Evolutionary conservation across 2,329 filamentous ascomycete genomes (phyloP), one percentile per base, ranked within the genome.

Genomic region (Botrytis hyacinthi): DNA sequence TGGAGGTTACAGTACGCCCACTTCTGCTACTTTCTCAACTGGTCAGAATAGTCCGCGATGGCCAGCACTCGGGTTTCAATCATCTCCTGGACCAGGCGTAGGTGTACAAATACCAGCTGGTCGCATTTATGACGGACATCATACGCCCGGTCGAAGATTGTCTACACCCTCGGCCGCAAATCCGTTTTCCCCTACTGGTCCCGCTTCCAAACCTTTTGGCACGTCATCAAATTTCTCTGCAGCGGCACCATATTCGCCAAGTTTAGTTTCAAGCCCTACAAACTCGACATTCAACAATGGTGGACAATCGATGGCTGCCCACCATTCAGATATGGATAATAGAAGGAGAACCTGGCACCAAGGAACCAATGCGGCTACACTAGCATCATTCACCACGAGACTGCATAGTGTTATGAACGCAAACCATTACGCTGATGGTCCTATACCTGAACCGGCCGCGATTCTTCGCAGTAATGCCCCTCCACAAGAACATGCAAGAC

Each of bases 321-420:
- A 86, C 32, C 46, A 67, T 84, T 20, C 88, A 0, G 94, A 97
- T 76, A 91, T 94, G 60, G 92, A 93, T 72, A 93, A 91, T 88
- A 90, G 94, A 76, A 87, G 95, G 75, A 89, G 94, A 71, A 98
- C 95, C 4, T 98, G 95, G 95, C 95, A 98, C 82, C 93, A 94
- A 0, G 93, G 94, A 75, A 92, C 90, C 18, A 85, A 86, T 74
- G 87, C 88, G 26, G 87, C 87, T 76, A 62, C 60, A n/a, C 60
- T 62, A 40, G 60, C 60, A n/a, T 62, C 51, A 16, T 90, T 89
- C 75, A 86, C 91, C 22, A 95, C 93, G 82, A 89, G 92, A 26
- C 82, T 97, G 71, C 93, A 89, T 78, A 92, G 93, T 76, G 92
- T 93, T 57, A 89, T 93, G 75, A 93, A 90, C 8, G 90, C 92